Evolutionary conservation across 495 filamentous ascomycete species (phyloP), one percentile per base, ranked within the genome.

Genomic region (Aspergillus asperescens): DNA sequence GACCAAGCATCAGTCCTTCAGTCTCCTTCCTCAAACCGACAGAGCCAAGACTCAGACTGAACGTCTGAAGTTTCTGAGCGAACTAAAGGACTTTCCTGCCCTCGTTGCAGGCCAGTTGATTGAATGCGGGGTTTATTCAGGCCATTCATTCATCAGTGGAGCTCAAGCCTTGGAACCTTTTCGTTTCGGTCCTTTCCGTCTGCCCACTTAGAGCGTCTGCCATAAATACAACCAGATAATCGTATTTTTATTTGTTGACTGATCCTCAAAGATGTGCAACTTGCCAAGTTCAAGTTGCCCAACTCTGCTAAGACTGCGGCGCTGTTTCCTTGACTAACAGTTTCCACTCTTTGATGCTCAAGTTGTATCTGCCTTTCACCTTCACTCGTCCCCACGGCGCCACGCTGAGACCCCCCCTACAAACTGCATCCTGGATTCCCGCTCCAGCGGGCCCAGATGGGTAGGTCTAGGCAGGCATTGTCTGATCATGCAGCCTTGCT

Each of bases 241-340:
- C n/a, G n/a, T n/a, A n/a, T n/a, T n/a, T n/a, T n/a, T n/a, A n/a
- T n/a, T n/a, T n/a, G n/a, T n/a, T n/a, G n/a, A n/a, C n/a, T n/a
- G n/a, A n/a, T n/a, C n/a, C n/a, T n/a, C n/a, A n/a, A n/a, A n/a
- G n/a, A n/a, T n/a, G n/a, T n/a, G n/a, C n/a, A 32, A 34, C 20
- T 22, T 10, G 22, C 28, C 27, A 29, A 7, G 4, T 34, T 34
- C 10, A 34, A 8, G 31, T n/a, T n/a, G n/a, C n/a, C n/a, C n/a
- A n/a, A n/a, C 22, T 28, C 19, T 42, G 18, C 28, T 29, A 43
- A 28, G 5, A 24, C 37, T 51, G 9, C 48, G 34, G 25, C 22
- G 18, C 37, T 27, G 50, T 52, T 52, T 52, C 50, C 46, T 46
- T 52, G 50, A 52, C 40, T 52, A 52, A 52, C 50, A 38, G 50